Evolutionary conservation across 352 stramenopile genomes (phyloP).

Genomic region (Pelagophyceae sp.): DNA sequence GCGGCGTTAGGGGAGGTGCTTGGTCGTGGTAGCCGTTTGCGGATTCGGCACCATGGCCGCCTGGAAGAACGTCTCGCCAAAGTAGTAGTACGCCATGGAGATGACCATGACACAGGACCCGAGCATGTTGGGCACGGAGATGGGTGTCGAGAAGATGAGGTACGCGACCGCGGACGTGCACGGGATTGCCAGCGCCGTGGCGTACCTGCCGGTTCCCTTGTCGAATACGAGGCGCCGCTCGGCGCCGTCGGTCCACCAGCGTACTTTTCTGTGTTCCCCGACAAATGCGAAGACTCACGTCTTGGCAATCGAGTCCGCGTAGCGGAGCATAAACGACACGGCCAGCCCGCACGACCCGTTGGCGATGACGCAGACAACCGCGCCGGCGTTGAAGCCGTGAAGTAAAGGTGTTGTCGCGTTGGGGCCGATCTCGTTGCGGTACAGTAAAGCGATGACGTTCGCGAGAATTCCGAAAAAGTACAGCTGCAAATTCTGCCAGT

Average conservation of each 20-base stretch:
- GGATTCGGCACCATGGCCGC: neutral
- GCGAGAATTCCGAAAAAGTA: conserved; percentile 7
- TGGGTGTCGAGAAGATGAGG: neutral
- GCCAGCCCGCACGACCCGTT: conserved; percentile 12
- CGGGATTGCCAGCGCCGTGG: conserved; percentile 1
- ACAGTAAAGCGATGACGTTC: neutral
- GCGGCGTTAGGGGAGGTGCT: no score
- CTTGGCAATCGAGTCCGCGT: conserved; percentile 19
- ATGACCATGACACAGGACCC: conserved; percentile 12
- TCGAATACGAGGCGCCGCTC: no score
- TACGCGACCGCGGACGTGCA: neutral
- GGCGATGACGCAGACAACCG: neutral
- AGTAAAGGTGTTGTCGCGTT: neutral
- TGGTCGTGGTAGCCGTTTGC: no score
- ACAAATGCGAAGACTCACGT: no score
- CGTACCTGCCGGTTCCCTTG: no score
- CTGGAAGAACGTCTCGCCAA: neutral
- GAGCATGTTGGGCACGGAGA: neutral
- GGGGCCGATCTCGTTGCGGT: conserved; percentile 10
- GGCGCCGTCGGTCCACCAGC: no score
- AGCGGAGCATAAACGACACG: conserved; percentile 12
- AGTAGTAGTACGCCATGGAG: neutral
- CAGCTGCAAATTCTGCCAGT: conserved; percentile 14
- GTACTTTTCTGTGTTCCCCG: no score
- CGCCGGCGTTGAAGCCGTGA: conserved; percentile 12